A percentile compares a stretch with the other conserved stretches of the same genome.
phyloP scores from a whole-genome alignment of 805 yeast genomes.

The Ogataea sp. region DNA sequence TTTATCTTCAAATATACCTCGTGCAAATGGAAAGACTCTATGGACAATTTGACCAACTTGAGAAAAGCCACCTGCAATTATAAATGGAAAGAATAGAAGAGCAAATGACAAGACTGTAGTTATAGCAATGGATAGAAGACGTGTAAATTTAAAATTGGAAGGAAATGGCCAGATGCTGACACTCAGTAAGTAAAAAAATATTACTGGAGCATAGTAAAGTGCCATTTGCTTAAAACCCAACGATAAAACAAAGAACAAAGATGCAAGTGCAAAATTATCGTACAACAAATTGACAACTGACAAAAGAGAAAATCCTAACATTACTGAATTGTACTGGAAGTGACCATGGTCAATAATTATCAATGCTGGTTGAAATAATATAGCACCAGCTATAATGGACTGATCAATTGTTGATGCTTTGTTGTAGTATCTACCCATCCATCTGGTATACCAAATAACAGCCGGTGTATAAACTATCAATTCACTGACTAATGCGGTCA shows the following conservation, averaged over 20 bases:
- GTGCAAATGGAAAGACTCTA: slow-evolving; percentile 83
- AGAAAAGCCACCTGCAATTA: slow-evolving; percentile 33
- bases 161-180: slow-evolving; percentile 26
- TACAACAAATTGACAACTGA: slow-evolving; percentile 59
- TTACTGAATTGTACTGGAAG: slow-evolving; percentile 89
- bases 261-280: slow-evolving; percentile 58
- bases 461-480: slow-evolving; percentile 71
- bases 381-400: slow-evolving; percentile 64
- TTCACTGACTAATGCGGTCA: slow-evolving; percentile 72
- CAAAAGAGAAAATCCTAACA: slow-evolving; percentile 78
- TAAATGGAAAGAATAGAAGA: slow-evolving; percentile 52
- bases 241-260: slow-evolving; percentile 70
- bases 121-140: slow-evolving; percentile 55
- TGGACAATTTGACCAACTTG: slow-evolving; percentile 49
- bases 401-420: slow-evolving; percentile 60
- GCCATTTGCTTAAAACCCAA: slow-evolving; percentile 94
- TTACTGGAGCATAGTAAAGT: slow-evolving; percentile 81
- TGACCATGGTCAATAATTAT: slow-evolving; percentile 93
- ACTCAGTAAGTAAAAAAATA: slow-evolving; percentile 74
- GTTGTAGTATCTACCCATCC: slow-evolving; percentile 53
- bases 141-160: slow-evolving; percentile 38
- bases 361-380: slow-evolving; percentile 79
- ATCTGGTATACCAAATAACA: slow-evolving; percentile 58
- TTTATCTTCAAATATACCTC: slow-evolving; percentile 95
- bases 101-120: slow-evolving; percentile 51